A percentile compares a stretch with the other conserved stretches of the same genome.
Evolutionary conservation across 257 asterid genomes (phyloP).

Genomic region (Solanum gandarillasii): DNA sequence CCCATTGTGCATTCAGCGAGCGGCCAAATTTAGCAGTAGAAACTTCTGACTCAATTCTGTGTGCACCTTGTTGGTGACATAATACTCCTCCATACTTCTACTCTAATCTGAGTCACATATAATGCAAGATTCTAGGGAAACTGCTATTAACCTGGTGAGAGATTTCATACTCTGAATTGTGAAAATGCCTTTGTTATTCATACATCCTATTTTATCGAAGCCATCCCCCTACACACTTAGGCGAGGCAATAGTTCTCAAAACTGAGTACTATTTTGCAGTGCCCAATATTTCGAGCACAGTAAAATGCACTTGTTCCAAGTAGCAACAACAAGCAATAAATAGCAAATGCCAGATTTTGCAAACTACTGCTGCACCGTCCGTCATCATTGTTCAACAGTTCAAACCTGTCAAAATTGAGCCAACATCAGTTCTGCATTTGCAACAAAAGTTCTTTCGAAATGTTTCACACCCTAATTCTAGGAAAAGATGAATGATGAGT

Average conservation of each 20-base stretch:
- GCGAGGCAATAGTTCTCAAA: background rate
- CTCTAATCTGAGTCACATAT: background rate
- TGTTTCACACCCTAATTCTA: background rate
- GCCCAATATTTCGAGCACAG: background rate
- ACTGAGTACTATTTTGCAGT: background rate
- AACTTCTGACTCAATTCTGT: background rate
- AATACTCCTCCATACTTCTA: background rate
- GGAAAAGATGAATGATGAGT: background rate
- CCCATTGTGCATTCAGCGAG: background rate
- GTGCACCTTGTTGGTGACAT: background rate
- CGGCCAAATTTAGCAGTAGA: background rate
- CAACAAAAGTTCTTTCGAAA: background rate
- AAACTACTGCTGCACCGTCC: background rate
- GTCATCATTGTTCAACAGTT: background rate
- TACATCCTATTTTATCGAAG: background rate
- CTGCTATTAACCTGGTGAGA: background rate
- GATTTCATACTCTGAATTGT: background rate
- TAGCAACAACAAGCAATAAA: background rate
- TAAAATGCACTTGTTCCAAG: background rate
- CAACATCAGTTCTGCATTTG: background rate
- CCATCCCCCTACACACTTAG: background rate
- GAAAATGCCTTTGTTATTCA: background rate
- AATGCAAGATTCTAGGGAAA: background rate
- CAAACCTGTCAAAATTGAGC: background rate
- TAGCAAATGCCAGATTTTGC: background rate